Evolutionary conservation across 148 eudicot species (phyloP).

Genomic region (Tetragonia tetragonoides): DNA sequence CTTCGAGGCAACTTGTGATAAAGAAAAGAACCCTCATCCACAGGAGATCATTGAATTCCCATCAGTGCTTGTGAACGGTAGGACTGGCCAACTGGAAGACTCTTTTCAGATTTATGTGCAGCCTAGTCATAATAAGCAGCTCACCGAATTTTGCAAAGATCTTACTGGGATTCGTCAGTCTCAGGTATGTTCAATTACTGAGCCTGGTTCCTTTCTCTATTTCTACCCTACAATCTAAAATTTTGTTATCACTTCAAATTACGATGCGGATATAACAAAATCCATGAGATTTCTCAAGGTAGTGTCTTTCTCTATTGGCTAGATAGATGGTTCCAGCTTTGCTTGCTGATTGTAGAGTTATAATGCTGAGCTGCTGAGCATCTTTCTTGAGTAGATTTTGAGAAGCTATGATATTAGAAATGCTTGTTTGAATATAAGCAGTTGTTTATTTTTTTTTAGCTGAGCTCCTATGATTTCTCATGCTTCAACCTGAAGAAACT

Average conservation of each 20-base stretch:
- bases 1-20: constrained; percentile 98
- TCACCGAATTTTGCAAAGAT: constrained; percentile 89
- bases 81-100: constrained; percentile 78
- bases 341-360: neutral
- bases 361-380: neutral
- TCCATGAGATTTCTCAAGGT: neutral
- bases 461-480: neutral
- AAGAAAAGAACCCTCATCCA: constrained; percentile 67
- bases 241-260: neutral
- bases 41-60: constrained; percentile 99
- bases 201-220: neutral
- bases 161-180: constrained; percentile 94
- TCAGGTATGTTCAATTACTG: constrained; percentile 51
- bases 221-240: neutral
- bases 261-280: neutral
- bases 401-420: no score
- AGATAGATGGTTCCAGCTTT: constrained; percentile 5
- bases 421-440: no score
- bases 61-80: constrained; percentile 78
- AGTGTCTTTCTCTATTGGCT: neutral
- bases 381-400: neutral
- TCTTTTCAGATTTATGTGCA: constrained; percentile 85
- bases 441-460: no score
- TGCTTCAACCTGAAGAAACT: neutral
- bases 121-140: constrained; percentile 72